These are phyloP conservation scores for Ciborinia camelliae DNA, from an alignment of 2,329 filamentous ascomycete genomes.

Conservation along the genomic window DNA sequence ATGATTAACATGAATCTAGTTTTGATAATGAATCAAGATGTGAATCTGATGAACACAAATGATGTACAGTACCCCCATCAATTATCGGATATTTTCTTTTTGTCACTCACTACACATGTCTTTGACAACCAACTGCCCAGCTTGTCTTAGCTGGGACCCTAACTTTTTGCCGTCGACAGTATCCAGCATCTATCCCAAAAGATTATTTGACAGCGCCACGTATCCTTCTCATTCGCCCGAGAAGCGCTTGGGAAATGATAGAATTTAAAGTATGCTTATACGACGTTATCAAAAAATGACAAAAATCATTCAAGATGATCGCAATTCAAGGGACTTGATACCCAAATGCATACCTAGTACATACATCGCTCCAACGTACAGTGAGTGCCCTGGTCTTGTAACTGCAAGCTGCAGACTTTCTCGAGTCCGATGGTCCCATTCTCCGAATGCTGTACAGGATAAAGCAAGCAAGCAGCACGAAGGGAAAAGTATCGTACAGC, in stretches of 20 bases:
- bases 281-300: not conserved
- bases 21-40: not conserved
- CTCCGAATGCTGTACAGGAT: constrained; percentile 11
- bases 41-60: not conserved
- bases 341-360: not conserved
- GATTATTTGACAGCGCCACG: not conserved
- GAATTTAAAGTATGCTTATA: not conserved
- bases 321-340: not conserved
- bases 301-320: not conserved
- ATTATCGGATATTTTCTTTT: constrained; percentile 7
- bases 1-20: not conserved
- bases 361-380: not conserved
- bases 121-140: constrained; percentile 3
- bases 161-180: not conserved
- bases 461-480: constrained; percentile 5
- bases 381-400: constrained; percentile 1
- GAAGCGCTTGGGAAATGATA: constrained; percentile 14
- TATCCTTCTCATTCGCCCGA: not conserved
- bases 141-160: not conserved
- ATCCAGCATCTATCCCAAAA: not conserved
- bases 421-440: constrained; percentile 13
- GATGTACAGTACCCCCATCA: too few relatives aligned
- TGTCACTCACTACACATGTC: constrained; percentile 3
- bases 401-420: constrained; percentile 15
- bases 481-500: constrained; percentile 1